Percentiles rank a stretch among this genome's conserved stretches.
phyloP scores from a whole-genome alignment of 768 basidiomycete species.

The Trametes elegans region DNA sequence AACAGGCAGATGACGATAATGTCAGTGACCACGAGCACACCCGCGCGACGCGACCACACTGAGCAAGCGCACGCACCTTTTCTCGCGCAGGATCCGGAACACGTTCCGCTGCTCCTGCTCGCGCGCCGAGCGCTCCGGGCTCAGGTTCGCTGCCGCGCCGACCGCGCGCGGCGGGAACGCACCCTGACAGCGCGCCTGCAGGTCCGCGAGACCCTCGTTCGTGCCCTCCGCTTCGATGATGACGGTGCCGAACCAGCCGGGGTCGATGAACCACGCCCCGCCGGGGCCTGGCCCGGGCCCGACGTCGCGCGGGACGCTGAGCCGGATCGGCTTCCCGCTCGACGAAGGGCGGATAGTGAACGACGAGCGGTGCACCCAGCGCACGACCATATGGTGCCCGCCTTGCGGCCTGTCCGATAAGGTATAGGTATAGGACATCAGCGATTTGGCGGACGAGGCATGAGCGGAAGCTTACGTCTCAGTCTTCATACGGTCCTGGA shows the following conservation, averaged over 20 bases:
- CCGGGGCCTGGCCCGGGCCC: constrained; percentile 45
- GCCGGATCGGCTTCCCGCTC: constrained; percentile 33
- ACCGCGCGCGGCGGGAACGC: constrained; percentile 62
- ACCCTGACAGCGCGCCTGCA: constrained; percentile 71
- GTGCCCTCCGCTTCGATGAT: constrained; percentile 87
- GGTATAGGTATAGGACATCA: not conserved
- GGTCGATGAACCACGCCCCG: constrained; percentile 59
- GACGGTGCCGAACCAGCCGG: constrained; percentile 81
- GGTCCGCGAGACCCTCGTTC: constrained; percentile 77
- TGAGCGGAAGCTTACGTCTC: constrained; percentile 60
- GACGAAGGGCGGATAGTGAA: constrained; percentile 63
- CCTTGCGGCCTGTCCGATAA: constrained; percentile 63
- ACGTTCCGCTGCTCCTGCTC: constrained; percentile 47
- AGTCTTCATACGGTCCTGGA: constrained; percentile 74
- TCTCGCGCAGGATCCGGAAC: constrained; percentile 74
- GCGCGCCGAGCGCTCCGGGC: constrained; percentile 34
- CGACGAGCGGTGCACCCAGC: constrained; percentile 81
- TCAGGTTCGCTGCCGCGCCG: constrained; percentile 20
- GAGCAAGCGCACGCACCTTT: constrained; percentile 50
- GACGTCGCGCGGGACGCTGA: constrained; percentile 27
- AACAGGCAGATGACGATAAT: not conserved
- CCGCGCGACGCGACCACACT: not conserved
- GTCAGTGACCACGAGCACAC: not conserved
- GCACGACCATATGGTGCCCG: constrained; percentile 73
- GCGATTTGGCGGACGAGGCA: not conserved